These are phyloP conservation scores for Colletotrichum tofieldiae DNA, from an alignment of 2,329 filamentous ascomycete genomes.

Conservation along the genomic window DNA sequence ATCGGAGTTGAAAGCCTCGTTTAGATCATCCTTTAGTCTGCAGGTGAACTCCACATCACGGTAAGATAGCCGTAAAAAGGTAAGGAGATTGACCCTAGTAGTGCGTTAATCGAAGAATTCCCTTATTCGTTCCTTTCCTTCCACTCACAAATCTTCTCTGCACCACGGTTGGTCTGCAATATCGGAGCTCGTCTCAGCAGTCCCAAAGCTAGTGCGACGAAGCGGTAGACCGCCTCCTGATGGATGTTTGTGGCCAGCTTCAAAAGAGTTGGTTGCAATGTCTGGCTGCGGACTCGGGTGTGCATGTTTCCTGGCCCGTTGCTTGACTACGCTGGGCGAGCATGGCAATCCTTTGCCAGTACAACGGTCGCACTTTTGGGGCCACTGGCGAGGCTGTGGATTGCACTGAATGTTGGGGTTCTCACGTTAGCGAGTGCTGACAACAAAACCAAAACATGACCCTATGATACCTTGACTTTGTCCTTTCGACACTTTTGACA, in stretches of 20 bases:
- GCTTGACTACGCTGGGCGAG: neutral
- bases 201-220: neutral
- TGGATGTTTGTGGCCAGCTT: rapidly evolving
- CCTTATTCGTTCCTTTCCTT: neutral
- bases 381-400: conserved; percentile 3
- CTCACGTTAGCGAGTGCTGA: neutral
- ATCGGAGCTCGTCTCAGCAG: rapidly evolving
- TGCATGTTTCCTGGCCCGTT: neutral
- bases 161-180: neutral
- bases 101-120: neutral
- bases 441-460: neutral
- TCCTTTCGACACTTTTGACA: neutral
- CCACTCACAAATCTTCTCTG: neutral
- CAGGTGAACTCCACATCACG: neutral
- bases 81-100: neutral
- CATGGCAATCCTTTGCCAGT: neutral
- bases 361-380: conserved; percentile 7
- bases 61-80: neutral
- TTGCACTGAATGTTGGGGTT: neutral
- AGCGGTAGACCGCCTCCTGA: rapidly evolving
- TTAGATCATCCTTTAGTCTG: no score
- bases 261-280: neutral
- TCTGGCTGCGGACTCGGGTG: no score
- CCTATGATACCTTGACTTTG: conserved; percentile 13
- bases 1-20: rapidly evolving